Base-by-base conservation (phyloP, 2,329 filamentous ascomycete genomes). In the Ophiostoma ulmi region DNA sequence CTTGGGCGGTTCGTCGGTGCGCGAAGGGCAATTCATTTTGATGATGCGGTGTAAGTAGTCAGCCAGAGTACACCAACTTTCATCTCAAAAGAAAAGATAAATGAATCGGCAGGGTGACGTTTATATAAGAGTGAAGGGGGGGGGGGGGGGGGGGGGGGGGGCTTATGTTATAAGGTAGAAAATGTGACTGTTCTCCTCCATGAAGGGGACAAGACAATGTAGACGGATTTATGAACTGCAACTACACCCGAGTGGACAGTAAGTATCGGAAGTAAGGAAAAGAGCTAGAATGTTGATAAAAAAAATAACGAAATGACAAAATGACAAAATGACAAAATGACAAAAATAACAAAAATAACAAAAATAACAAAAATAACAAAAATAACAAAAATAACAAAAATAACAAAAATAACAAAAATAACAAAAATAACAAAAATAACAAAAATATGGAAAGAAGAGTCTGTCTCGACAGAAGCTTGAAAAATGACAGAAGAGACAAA, bases 1-100 rank as follows among this genome's bases (percentile, higher is more conserved):
- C 69, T 77, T 75, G 61, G 76, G 74, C 38, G 77, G 80, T 74
- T 81, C 80, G 72, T 81, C 79, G 4, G 80, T 81, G 69, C 78
- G 74, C 31, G 79, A 80, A 5, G 75, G 72, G n/a, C 73, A 72
- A 63, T 74, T 75, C 73, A 75, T 75, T 2, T 63, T 17, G 26
- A 61, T 5, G 61, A 39, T 17, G 10, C 6, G 26, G 52, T 63
- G 58, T 63, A 63, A 35, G 58, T 58, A 2, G 52, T 26, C 52
- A 11, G 52, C 4, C 52, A 11, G n/a, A n/a, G 10, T n/a, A 58
- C 52, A 26, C 52, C 22, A 10, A 13, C 3, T n/a, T 48, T 17
- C 5, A n/a, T n/a, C n/a, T 8, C 13, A 61, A 58, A 61, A 13
- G 55, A 31, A 8, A 26, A 10, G 1, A 20, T 61, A 31, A 31